These are phyloP conservation scores for Sarcodon aspratus DNA, from an alignment of 768 basidiomycete species.

Conservation along the genomic window DNA sequence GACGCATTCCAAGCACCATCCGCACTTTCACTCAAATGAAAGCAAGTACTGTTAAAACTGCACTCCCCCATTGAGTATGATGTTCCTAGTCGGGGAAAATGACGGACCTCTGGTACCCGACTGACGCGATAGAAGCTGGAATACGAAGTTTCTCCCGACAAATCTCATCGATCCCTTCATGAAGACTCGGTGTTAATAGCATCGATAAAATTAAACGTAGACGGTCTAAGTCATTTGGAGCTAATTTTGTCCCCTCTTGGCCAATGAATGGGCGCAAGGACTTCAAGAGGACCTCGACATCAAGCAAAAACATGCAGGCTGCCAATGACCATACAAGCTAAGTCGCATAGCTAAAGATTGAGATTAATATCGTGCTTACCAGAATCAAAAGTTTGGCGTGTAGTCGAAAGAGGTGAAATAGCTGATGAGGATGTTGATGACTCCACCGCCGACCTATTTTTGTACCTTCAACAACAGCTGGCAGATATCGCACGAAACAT, in stretches of 20 bases:
- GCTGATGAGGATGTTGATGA: background rate
- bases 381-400: constrained; percentile 8
- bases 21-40: constrained; percentile 26
- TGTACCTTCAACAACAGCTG: background rate
- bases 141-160: constrained; percentile 50
- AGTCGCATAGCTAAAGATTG: background rate
- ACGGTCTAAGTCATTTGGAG: constrained; percentile 27
- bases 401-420: background rate
- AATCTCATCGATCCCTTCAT: constrained; percentile 56
- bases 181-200: constrained; percentile 61
- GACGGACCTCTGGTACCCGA: constrained; percentile 40
- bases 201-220: constrained; percentile 52
- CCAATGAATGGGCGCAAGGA: background rate
- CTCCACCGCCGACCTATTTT: background rate
- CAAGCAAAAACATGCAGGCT: constrained; percentile 20
- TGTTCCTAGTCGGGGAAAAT: too few species aligned
- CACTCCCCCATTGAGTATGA: background rate
- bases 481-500: constrained; percentile 5
- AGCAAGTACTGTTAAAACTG: constrained; percentile 28
- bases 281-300: constrained; percentile 14
- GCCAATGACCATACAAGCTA: background rate
- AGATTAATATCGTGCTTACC: constrained; percentile 5
- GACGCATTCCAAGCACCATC: constrained; percentile 66
- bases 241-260: background rate
- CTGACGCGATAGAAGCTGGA: constrained; percentile 20